Evolutionary conservation across 208 protist genomes (phyloP).

Genomic region (Crithidia mellificae): DNA sequence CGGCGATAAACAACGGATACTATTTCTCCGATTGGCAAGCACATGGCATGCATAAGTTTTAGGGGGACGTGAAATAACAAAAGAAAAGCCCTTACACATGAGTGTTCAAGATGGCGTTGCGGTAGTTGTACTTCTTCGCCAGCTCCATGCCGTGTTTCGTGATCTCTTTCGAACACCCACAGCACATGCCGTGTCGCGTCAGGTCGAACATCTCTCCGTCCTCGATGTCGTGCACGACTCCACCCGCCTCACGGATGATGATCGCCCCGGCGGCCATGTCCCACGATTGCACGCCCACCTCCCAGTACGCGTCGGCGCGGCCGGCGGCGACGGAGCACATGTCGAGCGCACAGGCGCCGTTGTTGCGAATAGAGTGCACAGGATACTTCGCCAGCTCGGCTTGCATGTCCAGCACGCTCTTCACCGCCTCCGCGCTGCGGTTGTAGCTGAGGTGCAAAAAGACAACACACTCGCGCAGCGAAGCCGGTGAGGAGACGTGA

Average conservation of each 20-base stretch:
- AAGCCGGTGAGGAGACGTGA: slow-evolving; percentile 27
- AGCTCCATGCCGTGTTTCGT: slow-evolving; percentile 59
- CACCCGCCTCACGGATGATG: slow-evolving; percentile 74
- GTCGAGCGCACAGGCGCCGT: slow-evolving; percentile 49
- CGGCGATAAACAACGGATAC: too few species aligned
- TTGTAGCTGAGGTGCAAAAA: slow-evolving; percentile 50
- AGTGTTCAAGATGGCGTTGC: slow-evolving; percentile 12
- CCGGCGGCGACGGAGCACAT: slow-evolving; percentile 62
- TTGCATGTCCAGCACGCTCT: slow-evolving; percentile 40
- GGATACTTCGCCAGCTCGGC: slow-evolving; percentile 27
- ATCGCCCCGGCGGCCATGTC: slow-evolving; percentile 66
- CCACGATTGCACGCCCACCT: slow-evolving; percentile 58
- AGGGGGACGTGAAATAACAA: too few species aligned
- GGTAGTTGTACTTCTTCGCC: slow-evolving; percentile 66
- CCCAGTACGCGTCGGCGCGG: slow-evolving; percentile 62
- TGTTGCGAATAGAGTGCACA: slow-evolving; percentile 45
- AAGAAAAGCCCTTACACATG: slow-evolving; percentile 5
- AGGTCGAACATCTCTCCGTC: slow-evolving; percentile 53
- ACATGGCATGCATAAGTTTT: too few species aligned
- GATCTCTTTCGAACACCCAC: slow-evolving; percentile 57
- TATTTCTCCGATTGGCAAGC: too few species aligned
- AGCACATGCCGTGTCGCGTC: slow-evolving; percentile 65
- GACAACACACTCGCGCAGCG: slow-evolving; percentile 34
- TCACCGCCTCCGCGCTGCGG: slow-evolving; percentile 40
- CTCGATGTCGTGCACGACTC: slow-evolving; percentile 60